Conservation (phyloP, 2,329 filamentous ascomycete genomes). For the Tolypocladium nubicola region DNA sequence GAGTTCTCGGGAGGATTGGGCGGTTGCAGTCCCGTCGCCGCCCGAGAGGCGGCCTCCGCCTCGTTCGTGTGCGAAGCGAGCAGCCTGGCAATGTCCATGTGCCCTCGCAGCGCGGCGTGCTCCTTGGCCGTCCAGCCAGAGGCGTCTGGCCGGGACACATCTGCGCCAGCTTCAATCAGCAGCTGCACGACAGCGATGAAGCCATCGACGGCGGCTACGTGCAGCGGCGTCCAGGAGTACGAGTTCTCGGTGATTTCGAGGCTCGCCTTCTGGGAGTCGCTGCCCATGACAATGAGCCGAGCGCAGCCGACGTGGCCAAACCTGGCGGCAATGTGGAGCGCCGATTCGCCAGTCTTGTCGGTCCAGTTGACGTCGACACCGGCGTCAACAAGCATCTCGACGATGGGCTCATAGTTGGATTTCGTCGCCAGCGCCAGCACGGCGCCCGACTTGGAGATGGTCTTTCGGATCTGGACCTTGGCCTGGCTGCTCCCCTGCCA, state of each 20-base stretch:
- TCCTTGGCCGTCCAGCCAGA: conserved; percentile 94
- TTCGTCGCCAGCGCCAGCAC: conserved; percentile 81
- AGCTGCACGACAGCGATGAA: conserved; percentile 65
- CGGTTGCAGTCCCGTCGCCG: conserved; percentile 9
- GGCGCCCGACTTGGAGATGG: conserved; percentile 73
- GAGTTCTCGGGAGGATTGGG: conserved; percentile 34
- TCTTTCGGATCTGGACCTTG: conserved; percentile 54
- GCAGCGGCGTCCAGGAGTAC: conserved; percentile 92
- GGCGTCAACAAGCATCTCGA: conserved; percentile 77
- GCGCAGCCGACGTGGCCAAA: conserved; percentile 80
- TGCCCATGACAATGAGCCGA: conserved; percentile 61
- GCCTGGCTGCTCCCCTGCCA: conserved; percentile 56
- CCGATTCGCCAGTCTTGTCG: conserved; percentile 82
- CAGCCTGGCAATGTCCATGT: conserved; percentile 67
- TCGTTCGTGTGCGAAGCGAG: conserved; percentile 43
- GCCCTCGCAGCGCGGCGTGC: conserved; percentile 82
- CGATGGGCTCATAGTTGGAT: conserved; percentile 74
- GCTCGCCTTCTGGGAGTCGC: conserved; percentile 59
- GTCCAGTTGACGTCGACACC: conserved; percentile 91
- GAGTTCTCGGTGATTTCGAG: conserved; percentile 70
- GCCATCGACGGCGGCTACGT: conserved; percentile 85
- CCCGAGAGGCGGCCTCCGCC: conserved; percentile 14
- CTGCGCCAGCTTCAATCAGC: conserved; percentile 67
- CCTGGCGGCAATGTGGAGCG: conserved; percentile 81
- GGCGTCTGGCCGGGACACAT: conserved; percentile 64